Percentiles rank a stretch among this genome's conserved stretches.
Evolutionary conservation across 495 filamentous ascomycete species (phyloP).

Genomic region (Hypoxylon cercidicola): DNA sequence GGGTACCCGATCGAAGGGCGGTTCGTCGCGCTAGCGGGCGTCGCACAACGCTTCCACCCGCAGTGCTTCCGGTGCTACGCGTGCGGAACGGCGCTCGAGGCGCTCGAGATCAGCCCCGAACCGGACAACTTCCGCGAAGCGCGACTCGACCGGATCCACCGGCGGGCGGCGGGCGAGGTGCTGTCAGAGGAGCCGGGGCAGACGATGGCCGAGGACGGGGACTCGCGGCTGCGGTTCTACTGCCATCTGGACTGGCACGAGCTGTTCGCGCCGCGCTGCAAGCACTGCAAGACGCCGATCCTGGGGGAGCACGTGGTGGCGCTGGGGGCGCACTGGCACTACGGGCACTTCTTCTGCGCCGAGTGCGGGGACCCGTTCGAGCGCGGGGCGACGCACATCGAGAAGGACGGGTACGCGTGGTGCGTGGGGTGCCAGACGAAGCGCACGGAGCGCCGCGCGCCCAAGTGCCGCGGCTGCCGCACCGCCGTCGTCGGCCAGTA

Average conservation of each 20-base stretch:
- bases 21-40: slow-evolving; percentile 81
- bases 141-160: slow-evolving; percentile 74
- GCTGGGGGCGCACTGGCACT: slow-evolving; percentile 94
- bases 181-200: slow-evolving; percentile 64
- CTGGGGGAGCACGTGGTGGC: slow-evolving; percentile 94
- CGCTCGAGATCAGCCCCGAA: slow-evolving; percentile 95
- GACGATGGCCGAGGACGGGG: slow-evolving; percentile 73
- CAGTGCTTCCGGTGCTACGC: slow-evolving; percentile 91
- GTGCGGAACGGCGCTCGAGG: slow-evolving; percentile 88
- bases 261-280: slow-evolving; percentile 89
- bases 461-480: slow-evolving; percentile 87
- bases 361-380: slow-evolving; percentile 98
- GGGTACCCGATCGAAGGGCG: slow-evolving; percentile 85
- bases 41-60: slow-evolving; percentile 82
- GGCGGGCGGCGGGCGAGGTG: slow-evolving; percentile 67
- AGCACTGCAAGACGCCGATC: slow-evolving; percentile 98
- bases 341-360: slow-evolving; percentile 98
- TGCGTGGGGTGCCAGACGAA: slow-evolving; percentile 93
- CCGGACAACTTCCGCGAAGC: slow-evolving; percentile 74
- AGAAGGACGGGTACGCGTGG: slow-evolving; percentile 99
- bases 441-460: slow-evolving; percentile 73
- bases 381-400: slow-evolving; percentile 84
- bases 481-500: slow-evolving; percentile 87
- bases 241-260: slow-evolving; percentile 99
- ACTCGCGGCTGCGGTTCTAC: slow-evolving; percentile 81